Evolutionary conservation across 1,284 basidiomycete species (phyloP), one percentile per base, ranked within the genome.

Genomic region (Takashimella tepidaria): DNA sequence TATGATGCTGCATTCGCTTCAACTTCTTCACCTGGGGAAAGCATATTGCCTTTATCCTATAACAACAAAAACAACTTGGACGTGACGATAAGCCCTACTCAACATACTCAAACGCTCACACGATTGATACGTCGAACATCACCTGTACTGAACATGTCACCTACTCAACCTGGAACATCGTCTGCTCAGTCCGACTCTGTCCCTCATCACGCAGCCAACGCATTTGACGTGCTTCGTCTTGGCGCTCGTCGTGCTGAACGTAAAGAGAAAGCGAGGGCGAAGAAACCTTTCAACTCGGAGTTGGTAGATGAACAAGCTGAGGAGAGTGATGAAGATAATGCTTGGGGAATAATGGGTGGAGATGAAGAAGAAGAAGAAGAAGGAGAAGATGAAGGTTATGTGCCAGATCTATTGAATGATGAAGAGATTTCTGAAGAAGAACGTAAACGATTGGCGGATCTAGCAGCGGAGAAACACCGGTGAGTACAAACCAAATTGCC

Each of bases 251-350:
- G 31, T 1, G 50, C 47, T 13, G 26, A 31, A 16, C 8, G 10
- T 24, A 31, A 22, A 23, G 27, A 41, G 24, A 40, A 42, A 37
- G 43, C 26, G 22, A n/a, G n/a, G n/a, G n/a, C n/a, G n/a, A n/a
- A n/a, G n/a, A 19, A 50, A 22, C 31, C 31, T 2, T 16, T 19
- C 31, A 50, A 55, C 25, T 47, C 51, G 0, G 55, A 51, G 13
- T 49, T 66, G 22, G 49, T 74, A 26, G 69, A 74, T 31, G 67
- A 59, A 37, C 65, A 74, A 47, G 72, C 72, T 1, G 72, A 72
- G 49, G 72, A 74, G 47, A 69, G 66, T 96, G 70, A 72, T 31
- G 72, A 74, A 37, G 72, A 72, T 37, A 55, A 59, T 43, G 68
- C 64, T 5, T 70, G 69, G 70, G 63, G 60, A 3, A 45, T 25